Evolutionary conservation across 345 rosid species (phyloP).

Genomic region (Viola odorata): DNA sequence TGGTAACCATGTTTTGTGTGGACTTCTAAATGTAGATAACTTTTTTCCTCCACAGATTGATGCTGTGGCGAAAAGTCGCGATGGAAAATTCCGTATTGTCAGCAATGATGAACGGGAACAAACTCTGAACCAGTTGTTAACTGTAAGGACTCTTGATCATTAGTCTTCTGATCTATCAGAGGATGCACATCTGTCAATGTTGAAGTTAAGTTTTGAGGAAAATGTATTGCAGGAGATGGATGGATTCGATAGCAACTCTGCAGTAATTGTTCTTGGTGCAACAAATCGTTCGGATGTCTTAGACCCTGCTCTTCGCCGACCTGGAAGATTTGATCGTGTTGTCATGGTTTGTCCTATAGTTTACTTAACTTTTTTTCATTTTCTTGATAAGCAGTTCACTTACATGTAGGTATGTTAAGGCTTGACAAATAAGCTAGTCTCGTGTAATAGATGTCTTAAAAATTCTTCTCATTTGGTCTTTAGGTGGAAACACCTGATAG

Average conservation of each 20-base stretch:
- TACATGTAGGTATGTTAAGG: slow-evolving; percentile 3
- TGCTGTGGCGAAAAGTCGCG: slow-evolving; percentile 98
- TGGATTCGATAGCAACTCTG: slow-evolving; percentile 94
- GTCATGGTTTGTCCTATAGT: slow-evolving; percentile 58
- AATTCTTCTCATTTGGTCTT: slow-evolving; percentile 13
- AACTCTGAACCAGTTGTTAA: slow-evolving; percentile 93
- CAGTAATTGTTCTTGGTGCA: slow-evolving; percentile 97
- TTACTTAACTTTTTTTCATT: slow-evolving; percentile 8
- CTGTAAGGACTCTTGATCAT: slow-evolving; percentile 42
- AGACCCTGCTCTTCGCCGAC: slow-evolving; percentile 92
- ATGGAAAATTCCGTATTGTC: slow-evolving; percentile 78
- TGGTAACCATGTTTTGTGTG: background rate
- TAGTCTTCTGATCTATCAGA: slow-evolving; percentile 2
- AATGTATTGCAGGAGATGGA: slow-evolving; percentile 81
- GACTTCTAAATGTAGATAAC: slow-evolving; percentile 1
- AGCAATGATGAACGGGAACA: slow-evolving; percentile 96
- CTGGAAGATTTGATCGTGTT: slow-evolving; percentile 98
- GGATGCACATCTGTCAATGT: background rate
- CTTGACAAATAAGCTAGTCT: slow-evolving; percentile 5
- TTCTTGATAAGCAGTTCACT: background rate
- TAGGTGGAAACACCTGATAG: slow-evolving; percentile 95
- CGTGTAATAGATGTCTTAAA: slow-evolving; percentile 6
- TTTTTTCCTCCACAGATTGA: slow-evolving; percentile 58
- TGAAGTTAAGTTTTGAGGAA: slow-evolving; percentile 11
- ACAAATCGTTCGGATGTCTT: slow-evolving; percentile 95